phyloP scores from a whole-genome alignment of 768 basidiomycete genomes.

The Auricularia heimuer region DNA sequence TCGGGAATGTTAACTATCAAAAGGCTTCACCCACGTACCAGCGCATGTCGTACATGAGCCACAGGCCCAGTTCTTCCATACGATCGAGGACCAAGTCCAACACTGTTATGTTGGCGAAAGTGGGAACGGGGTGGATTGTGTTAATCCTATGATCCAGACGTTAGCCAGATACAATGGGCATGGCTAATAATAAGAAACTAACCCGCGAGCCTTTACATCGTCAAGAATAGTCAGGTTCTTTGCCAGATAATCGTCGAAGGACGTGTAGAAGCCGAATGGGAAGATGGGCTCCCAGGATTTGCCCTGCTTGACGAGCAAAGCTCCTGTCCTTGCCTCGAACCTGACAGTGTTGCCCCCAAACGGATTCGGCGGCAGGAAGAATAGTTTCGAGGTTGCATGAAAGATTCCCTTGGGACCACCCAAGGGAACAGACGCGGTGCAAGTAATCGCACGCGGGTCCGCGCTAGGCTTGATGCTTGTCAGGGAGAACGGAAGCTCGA shows the following conservation, averaged over 20 bases:
- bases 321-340: constrained; percentile 19
- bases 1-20: no score
- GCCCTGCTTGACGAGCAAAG: constrained; percentile 12
- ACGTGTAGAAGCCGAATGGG: constrained; percentile 68
- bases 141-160: background rate
- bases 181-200: constrained; percentile 16
- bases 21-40: constrained; percentile 20
- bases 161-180: background rate
- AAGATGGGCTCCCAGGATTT: constrained; percentile 30
- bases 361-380: constrained; percentile 24
- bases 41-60: constrained; percentile 81
- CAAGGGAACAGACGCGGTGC: constrained; percentile 10
- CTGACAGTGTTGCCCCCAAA: constrained; percentile 17
- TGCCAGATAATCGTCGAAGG: constrained; percentile 43
- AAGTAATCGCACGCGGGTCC: constrained; percentile 14
- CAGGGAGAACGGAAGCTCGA: background rate
- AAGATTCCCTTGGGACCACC: constrained; percentile 28
- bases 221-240: constrained; percentile 43
- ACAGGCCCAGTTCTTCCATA: constrained; percentile 61
- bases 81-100: constrained; percentile 51
- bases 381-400: constrained; percentile 32
- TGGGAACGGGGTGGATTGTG: constrained; percentile 62
- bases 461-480: background rate
- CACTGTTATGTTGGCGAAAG: constrained; percentile 49
- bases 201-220: constrained; percentile 51